Evolutionary conservation across 768 basidiomycete species (phyloP), one percentile per base, ranked within the genome.

Genomic region (Pleurotus ostreatus): DNA sequence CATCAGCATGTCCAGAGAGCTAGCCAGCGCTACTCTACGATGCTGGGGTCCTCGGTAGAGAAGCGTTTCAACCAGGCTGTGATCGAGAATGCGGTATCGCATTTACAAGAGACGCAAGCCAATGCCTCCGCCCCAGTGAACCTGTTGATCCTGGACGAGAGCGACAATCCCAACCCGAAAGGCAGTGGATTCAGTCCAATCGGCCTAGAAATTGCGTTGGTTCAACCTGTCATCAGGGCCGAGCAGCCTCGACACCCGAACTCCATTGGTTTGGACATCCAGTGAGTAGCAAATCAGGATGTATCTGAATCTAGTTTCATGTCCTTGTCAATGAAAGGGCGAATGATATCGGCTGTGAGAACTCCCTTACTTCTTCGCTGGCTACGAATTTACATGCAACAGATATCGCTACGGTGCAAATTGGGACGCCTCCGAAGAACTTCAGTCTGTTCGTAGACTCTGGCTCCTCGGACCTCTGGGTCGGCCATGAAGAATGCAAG

Each of bases 211-310:
- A 53, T 53, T 25, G 51, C 51, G 12, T 25, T 53, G 23, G 34
- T 53, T 11, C 51, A 53, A 41, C 51, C 51, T 5, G 51, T 53
- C 11, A 53, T 53, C 39, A 53, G 23, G 51, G 51, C 51, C 8
- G 39, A 40, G 51, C n/a, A 11, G n/a, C 51, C 51, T 18, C 20
- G 12, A n/a, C 23, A 43, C n/a, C 51, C 51, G 59, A 73, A 86
- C 64, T 81, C 88, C 37, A 72, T 91, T 41, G 88, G 85, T 5
- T 74, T 92, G 52, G 77, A 82, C 63, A 89, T 92, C 55, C 83
- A 89, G 81, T 89, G 59, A 45, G 84, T 70, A 16, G 6, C 9
- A 34, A 34, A 34, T 34, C 9, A 34, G 9, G 2, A 9, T 11
- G 30, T 9, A 34, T 4, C 11, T 34, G 30, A 34, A 34, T 9